A percentile compares a stretch with the other conserved stretches of the same genome.
These are phyloP conservation scores for Anthostomella pinea DNA, from an alignment of 2,329 filamentous ascomycete species.

Conservation along the genomic window DNA sequence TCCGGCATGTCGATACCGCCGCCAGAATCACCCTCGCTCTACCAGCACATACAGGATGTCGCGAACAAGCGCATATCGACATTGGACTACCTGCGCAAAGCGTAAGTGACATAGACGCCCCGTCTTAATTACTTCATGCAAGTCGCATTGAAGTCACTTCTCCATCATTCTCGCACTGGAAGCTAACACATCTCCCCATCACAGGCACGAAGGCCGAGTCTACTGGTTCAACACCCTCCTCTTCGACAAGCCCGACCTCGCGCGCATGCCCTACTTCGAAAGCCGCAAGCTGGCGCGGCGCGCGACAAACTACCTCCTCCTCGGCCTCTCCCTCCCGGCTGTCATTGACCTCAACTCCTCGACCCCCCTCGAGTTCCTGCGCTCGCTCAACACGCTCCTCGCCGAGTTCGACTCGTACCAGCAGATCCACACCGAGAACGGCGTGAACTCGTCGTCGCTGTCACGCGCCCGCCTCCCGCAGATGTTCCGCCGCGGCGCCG, in stretches of 20 bases:
- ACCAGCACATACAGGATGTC: slow-evolving; percentile 74
- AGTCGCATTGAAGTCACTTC: neutral
- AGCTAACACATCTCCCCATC: slow-evolving; percentile 2
- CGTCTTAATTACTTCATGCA: too few relatives aligned
- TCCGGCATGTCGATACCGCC: slow-evolving; percentile 32
- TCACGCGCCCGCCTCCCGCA: slow-evolving; percentile 76
- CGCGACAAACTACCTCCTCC: slow-evolving; percentile 88
- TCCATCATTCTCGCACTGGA: neutral
- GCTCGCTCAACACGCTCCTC: slow-evolving; percentile 79
- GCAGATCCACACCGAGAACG: slow-evolving; percentile 76
- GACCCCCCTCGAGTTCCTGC: slow-evolving; percentile 80
- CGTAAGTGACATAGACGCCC: too few relatives aligned
- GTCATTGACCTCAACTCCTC: slow-evolving; percentile 84
- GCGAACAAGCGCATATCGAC: slow-evolving; percentile 92
- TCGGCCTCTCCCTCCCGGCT: slow-evolving; percentile 86
- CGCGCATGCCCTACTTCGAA: slow-evolving; percentile 82
- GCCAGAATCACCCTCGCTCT: slow-evolving; percentile 47
- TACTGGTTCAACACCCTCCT: slow-evolving; percentile 99
- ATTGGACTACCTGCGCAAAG: slow-evolving; percentile 86
- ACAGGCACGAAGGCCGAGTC: slow-evolving; percentile 84
- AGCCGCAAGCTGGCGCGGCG: slow-evolving; percentile 80
- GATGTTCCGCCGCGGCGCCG: slow-evolving; percentile 71
- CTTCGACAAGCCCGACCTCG: slow-evolving; percentile 78
- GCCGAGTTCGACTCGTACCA: slow-evolving; percentile 94
- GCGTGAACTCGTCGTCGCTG: slow-evolving; percentile 64